phyloP scores from a whole-genome alignment of 2,329 filamentous ascomycete species.

The Colletotrichum sp. region DNA sequence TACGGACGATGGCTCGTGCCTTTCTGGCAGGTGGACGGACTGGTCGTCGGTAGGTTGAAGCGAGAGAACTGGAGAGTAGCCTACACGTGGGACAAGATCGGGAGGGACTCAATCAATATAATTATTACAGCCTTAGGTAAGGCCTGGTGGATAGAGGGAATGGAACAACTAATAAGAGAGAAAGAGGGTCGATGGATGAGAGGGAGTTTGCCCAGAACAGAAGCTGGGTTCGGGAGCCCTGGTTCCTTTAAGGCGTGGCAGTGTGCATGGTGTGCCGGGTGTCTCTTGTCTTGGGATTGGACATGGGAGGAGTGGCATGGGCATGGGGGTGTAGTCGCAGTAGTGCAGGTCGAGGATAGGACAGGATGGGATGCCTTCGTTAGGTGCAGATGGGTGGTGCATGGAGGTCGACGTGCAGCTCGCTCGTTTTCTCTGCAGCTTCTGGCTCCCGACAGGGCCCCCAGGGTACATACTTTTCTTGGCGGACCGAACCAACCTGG shows the following conservation, averaged over 20 bases:
- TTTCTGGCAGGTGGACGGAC: constrained; percentile 8
- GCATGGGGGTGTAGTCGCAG: neutral
- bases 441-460: neutral
- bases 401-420: constrained; percentile 9
- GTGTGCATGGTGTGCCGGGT: neutral
- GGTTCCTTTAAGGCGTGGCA: constrained; percentile 20
- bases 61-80: neutral
- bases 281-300: constrained; percentile 3
- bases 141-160: neutral
- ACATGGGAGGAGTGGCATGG: constrained; percentile 6
- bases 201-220: constrained; percentile 1
- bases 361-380: constrained; percentile 1
- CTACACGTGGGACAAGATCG: neutral
- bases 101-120: constrained; percentile 1
- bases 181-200: neutral
- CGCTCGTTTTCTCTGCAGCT: constrained; percentile 12
- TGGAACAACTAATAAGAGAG: neutral
- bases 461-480: neutral
- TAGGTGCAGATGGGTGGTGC: neutral
- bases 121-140: neutral
- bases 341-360: neutral
- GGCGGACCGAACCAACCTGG: neutral
- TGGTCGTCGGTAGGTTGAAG: neutral
- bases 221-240: constrained; percentile 19
- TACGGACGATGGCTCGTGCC: constrained; percentile 9